Evolutionary conservation across 1,284 basidiomycete species (phyloP), one percentile per base, ranked within the genome.

Genomic region (Microbotryum violaceum): DNA sequence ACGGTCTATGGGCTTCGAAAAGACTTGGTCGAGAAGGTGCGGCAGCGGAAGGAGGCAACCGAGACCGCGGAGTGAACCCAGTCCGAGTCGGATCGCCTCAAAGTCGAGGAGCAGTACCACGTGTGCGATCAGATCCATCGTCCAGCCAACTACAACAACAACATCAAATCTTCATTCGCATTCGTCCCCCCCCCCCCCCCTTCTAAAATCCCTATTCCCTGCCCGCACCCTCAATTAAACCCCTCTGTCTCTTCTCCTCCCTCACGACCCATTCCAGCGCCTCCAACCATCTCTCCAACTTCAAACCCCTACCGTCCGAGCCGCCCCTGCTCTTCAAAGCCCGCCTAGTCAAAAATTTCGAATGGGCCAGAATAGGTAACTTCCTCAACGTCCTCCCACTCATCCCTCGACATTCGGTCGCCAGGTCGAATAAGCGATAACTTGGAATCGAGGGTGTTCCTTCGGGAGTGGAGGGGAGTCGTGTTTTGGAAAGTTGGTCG

Each of bases 331-430:
- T 83, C 82, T 92, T 87, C 3, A 86, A 85, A 4, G 57, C 49
- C 18, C 54, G 25, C 37, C 49, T 58, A 25, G 55, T 48, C 47
- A 93, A 85, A 73, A 91, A 86, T 4, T 84, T 81, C 3, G 92
- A 88, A 62, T 96, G 85, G 1, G 93, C 91, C 37, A 98, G 81
- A 31, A 97, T 88, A 1, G 94, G 94, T 21, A 98, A 79, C 10
- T 91, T 83, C 16, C 94, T 83, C 8, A 98, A 80, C 4, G 90
- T 86, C 52, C 93, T 84, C 20, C 94, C 93, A 10, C 93, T 96
- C 78, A 94, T 83, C n/a, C 83, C 83, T 74, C 89, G 80, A 75
- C 91, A 94, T 70, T 80, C 78, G 12, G 81, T 77, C 0, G 92
- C 83, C 12, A 97, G 78, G 16, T 77, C 74, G 42, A 84, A 78